Conservation (phyloP, 768 basidiomycete genomes). For the Clathrus columnatus region DNA sequence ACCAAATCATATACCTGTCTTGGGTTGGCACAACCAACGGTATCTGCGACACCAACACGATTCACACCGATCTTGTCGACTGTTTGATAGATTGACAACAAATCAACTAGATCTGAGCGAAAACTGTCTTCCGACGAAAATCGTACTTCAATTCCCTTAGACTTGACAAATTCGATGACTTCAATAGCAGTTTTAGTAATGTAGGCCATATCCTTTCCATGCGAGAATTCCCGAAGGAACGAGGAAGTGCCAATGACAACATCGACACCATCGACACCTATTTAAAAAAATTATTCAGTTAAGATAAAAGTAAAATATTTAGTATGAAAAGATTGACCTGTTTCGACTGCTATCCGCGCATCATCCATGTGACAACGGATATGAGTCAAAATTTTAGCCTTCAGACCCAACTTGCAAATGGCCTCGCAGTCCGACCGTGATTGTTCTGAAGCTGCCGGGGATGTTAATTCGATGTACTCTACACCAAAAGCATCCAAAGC, state of each 20-base stretch:
- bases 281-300: not conserved
- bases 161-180: conserved; percentile 99
- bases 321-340: conserved; percentile 47
- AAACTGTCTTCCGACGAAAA: conserved; percentile 99
- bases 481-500: conserved; percentile 98
- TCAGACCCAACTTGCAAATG: conserved; percentile 97
- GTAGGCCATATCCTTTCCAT: conserved; percentile 99
- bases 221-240: conserved; percentile 98
- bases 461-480: conserved; percentile 98
- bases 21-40: conserved; percentile 98
- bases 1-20: conserved; percentile 98
- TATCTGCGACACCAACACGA: conserved; percentile 97
- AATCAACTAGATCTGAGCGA: conserved; percentile 98
- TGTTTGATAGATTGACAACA: conserved; percentile 96
- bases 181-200: conserved; percentile 99
- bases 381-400: conserved; percentile 95
- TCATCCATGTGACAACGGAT: conserved; percentile 99
- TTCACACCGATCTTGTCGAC: conserved; percentile 99
- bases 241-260: conserved; percentile 99
- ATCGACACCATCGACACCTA: conserved; percentile 97
- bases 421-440: conserved; percentile 91
- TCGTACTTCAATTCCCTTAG: conserved; percentile 98
- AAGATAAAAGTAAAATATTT: not conserved
- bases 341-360: conserved; percentile 95
- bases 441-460: conserved; percentile 95